phyloP scores from a whole-genome alignment of 208 protist species.

The Borovskyia barvae region DNA sequence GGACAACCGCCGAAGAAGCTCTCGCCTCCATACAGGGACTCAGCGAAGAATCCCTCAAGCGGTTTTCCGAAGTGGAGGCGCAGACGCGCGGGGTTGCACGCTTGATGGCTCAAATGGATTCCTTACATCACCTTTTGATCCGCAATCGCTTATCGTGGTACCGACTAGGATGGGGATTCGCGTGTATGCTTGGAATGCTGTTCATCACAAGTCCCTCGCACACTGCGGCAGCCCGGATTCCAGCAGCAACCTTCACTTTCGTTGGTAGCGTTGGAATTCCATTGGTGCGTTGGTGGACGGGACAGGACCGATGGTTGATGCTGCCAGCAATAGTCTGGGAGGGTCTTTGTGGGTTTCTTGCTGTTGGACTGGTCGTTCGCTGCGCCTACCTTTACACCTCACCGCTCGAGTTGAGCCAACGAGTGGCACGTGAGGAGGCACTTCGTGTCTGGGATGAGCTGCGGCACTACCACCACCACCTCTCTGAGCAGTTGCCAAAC shows the following conservation, averaged over 20 bases:
- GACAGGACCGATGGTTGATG: background rate
- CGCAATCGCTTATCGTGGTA: conserved; percentile 28
- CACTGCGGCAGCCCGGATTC: conserved; percentile 54
- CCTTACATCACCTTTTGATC: conserved; percentile 35
- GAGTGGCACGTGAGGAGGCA: conserved; percentile 41
- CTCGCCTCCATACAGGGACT: conserved; percentile 31
- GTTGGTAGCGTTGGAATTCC: conserved; percentile 28
- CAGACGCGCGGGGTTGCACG: conserved; percentile 45
- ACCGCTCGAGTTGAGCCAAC: conserved; percentile 18
- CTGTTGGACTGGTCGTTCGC: conserved; percentile 13
- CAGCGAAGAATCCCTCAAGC: conserved; percentile 23
- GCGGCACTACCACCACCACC: background rate
- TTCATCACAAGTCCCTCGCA: conserved; percentile 36
- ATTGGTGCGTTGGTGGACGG: conserved; percentile 24
- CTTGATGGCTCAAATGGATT: conserved; percentile 52
- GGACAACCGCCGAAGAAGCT: conserved; percentile 23
- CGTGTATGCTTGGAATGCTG: conserved; percentile 22
- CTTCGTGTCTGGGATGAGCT: conserved; percentile 20
- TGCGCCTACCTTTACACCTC: conserved; percentile 27
- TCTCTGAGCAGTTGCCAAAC: too few relatives aligned
- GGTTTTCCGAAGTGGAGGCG: conserved; percentile 43
- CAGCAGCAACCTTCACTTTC: conserved; percentile 35
- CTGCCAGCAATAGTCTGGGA: conserved; percentile 17
- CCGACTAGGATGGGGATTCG: conserved; percentile 14
- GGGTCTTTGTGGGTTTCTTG: conserved; percentile 20